Evolutionary conservation across 768 basidiomycete species (phyloP).

Genomic region (Leucogyrophana mollusca): DNA sequence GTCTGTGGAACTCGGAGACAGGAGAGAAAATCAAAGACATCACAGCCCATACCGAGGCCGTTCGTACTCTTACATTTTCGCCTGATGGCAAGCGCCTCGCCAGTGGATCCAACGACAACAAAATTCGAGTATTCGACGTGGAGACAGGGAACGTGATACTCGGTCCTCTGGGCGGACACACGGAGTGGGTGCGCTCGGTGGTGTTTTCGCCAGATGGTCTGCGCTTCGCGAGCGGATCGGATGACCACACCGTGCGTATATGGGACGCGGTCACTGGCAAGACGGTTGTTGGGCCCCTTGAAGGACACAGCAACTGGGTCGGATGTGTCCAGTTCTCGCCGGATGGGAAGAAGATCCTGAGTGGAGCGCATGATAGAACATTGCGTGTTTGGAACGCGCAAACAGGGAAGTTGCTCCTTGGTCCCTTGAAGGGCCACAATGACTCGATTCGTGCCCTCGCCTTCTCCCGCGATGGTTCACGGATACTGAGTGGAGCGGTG

Average conservation of each 20-base stretch:
- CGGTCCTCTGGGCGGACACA: conserved; percentile 3
- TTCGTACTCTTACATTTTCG: conserved; percentile 8
- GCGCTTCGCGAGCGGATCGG: conserved; percentile 3
- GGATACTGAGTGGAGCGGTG: conserved; percentile 24
- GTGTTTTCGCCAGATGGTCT: conserved; percentile 7
- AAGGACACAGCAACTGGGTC: conserved; percentile 2
- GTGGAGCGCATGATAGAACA: background rate
- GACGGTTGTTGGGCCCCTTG: background rate
- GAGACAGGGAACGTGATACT: background rate
- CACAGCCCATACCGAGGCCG: background rate
- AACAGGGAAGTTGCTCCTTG: conserved; percentile 2
- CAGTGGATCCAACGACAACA: conserved; percentile 8
- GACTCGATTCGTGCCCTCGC: conserved; percentile 28
- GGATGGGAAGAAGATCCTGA: conserved; percentile 3
- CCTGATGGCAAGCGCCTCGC: conserved; percentile 8
- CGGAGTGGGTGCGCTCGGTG: background rate
- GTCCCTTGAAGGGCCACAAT: conserved; percentile 4
- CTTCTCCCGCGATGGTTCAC: conserved; percentile 41
- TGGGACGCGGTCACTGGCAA: conserved; percentile 3
- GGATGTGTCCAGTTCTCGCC: background rate
- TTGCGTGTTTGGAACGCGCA: conserved; percentile 7
- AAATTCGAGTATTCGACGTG: conserved; percentile 4
- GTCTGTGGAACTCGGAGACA: conserved; percentile 3
- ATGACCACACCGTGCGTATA: conserved; percentile 3
- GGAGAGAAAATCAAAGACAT: background rate